phyloP scores from a whole-genome alignment of 441 rosid genomes.

The Melastoma candidum region DNA sequence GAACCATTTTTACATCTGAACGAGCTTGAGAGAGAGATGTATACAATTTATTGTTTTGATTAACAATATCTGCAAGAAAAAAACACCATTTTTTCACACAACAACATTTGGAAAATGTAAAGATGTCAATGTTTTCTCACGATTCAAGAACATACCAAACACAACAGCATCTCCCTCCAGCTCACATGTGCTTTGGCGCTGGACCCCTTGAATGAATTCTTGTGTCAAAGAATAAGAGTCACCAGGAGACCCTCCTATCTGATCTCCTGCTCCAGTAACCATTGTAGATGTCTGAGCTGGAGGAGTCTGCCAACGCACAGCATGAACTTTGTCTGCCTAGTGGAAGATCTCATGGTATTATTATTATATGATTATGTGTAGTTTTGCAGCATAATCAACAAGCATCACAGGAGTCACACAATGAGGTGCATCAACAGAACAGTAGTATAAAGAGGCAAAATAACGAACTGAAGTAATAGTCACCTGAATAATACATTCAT shows the following conservation, averaged over 20 bases:
- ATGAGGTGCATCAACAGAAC: conserved; percentile 4
- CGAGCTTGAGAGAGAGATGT: conserved; percentile 68
- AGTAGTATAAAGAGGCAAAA: conserved; percentile 15
- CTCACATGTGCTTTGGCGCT: conserved; percentile 76
- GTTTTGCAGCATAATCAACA: conserved; percentile 5
- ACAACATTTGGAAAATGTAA: conserved; percentile 6
- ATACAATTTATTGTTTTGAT: conserved; percentile 55
- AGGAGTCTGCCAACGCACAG: conserved; percentile 25
- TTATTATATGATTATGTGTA: conserved; percentile 2
- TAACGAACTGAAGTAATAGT: conserved; percentile 42
- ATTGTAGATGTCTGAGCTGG: conserved; percentile 68
- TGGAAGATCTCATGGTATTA: conserved; percentile 22
- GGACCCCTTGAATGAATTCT: conserved; percentile 28
- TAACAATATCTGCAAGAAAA: conserved; percentile 58
- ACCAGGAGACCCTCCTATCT: conserved; percentile 59
- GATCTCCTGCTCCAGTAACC: conserved; percentile 44
- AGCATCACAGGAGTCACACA: conserved; percentile 1
- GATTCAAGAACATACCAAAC: conserved; percentile 45
- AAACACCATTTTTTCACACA: conserved; percentile 14
- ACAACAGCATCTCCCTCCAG: conserved; percentile 88
- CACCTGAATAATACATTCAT: conserved; percentile 23
- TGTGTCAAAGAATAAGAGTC: conserved; percentile 36
- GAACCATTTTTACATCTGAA: conserved; percentile 85
- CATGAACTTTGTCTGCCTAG: conserved; percentile 54
- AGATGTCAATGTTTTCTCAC: conserved; percentile 1